Evolutionary conservation across 2,329 filamentous ascomycete genomes (phyloP), one percentile per base, ranked within the genome.

Genomic region (Penicillium nordicum): DNA sequence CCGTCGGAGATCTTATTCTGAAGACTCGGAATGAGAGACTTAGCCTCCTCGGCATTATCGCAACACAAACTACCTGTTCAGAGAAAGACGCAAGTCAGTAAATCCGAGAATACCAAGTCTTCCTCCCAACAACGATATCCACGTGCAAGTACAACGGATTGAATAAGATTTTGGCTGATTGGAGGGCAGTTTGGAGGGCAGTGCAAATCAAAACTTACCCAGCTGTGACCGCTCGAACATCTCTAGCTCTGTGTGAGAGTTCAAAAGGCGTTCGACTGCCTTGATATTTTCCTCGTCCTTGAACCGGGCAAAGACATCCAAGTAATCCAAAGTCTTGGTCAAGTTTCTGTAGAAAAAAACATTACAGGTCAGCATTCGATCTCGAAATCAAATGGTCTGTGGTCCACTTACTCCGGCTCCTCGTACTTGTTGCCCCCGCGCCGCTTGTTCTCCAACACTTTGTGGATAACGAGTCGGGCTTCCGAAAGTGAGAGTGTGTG

Each of bases 181-280:
- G 14, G 32, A 34, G 43, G 54, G 37, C 49, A 37, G 50, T 43
- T 38, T 23, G 14, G 32, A 34, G 43, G 54, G 37, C 49, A 37
- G 50, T 43, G 45, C 25, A 44, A 18, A 50, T 49, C 37, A 41
- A 37, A 46, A 76, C 81, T 58, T 80, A 92, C 92, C 93, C 61
- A 97, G 81, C 78, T 97, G 91, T 43, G 91, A 92, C 68, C 91
- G 85, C 82, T 99, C 94, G 72, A 97, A 97, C 73, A 92, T 89
- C 69, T 90, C 89, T 66, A 99, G 79, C 72, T 91, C 86, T 27
- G 74, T 76, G 70, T 91, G 88, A 57, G 88, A 84, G 64, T 89
- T 89, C 61, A 97, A 82, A 66, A 97, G 80, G 57, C 90, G 86
- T 76, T 96, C 92, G 32, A 97, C 91, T n/a, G 91, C 90, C 77